These are phyloP conservation scores for Penicillium angulare DNA, from an alignment of 495 filamentous ascomycete species.

Conservation along the genomic window DNA sequence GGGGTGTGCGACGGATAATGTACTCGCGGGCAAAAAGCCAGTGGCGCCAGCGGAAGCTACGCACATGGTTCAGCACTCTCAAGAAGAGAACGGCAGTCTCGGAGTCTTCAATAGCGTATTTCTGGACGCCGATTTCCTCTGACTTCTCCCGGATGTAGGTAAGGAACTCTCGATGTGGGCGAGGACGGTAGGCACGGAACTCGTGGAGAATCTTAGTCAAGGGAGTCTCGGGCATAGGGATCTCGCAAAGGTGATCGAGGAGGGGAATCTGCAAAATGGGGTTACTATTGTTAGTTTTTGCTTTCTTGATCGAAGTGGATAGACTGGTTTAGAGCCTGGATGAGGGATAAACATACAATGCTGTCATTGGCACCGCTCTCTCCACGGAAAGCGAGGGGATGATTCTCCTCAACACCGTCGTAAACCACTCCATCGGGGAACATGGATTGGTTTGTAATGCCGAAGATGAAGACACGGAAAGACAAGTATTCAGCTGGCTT, in stretches of 20 bases:
- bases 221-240: slow-evolving; percentile 79
- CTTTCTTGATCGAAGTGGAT: background rate
- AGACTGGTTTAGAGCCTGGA: background rate
- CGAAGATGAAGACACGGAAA: slow-evolving; percentile 94
- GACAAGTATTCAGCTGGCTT: slow-evolving; percentile 74
- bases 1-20: slow-evolving; percentile 76
- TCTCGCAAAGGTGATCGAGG: slow-evolving; percentile 75
- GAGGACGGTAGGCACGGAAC: slow-evolving; percentile 80
- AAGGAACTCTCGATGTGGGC: slow-evolving; percentile 81
- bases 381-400: slow-evolving; percentile 73
- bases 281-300: background rate
- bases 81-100: slow-evolving; percentile 63
- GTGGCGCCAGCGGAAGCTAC: slow-evolving; percentile 89
- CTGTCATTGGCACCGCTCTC: slow-evolving; percentile 89
- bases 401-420: slow-evolving; percentile 69
- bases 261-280: slow-evolving; percentile 64
- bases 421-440: slow-evolving; percentile 89
- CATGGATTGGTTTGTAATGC: slow-evolving; percentile 85
- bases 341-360: slow-evolving; percentile 49
- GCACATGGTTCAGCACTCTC: slow-evolving; percentile 72
- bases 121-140: slow-evolving; percentile 53
- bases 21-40: slow-evolving; percentile 96
- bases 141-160: slow-evolving; percentile 62
- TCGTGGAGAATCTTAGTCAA: slow-evolving; percentile 82
- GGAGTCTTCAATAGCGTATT: slow-evolving; percentile 58